Percentiles rank a stretch among this genome's conserved stretches.
Evolutionary conservation across 2,329 filamentous ascomycete species (phyloP).

Genomic region (Didymella keratinophila): DNA sequence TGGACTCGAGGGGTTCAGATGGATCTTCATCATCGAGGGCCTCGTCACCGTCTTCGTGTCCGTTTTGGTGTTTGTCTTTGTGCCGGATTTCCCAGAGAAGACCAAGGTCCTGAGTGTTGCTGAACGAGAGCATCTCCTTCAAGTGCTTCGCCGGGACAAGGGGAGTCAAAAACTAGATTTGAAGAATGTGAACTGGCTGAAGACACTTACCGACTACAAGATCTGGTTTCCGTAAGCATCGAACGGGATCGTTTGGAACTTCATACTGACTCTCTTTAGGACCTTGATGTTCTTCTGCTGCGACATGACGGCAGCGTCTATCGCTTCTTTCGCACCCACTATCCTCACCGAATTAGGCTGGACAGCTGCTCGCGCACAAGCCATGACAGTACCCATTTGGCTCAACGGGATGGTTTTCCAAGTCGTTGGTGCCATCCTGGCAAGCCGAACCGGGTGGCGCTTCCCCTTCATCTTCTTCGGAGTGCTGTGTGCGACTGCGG

Average conservation of each 20-base stretch:
- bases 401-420: slow-evolving; percentile 38
- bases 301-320: slow-evolving; percentile 46
- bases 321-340: slow-evolving; percentile 44
- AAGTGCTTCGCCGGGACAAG: slow-evolving; percentile 57
- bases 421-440: slow-evolving; percentile 32
- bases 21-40: slow-evolving; percentile 69
- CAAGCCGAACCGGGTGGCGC: slow-evolving; percentile 38
- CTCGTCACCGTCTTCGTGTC: slow-evolving; percentile 61
- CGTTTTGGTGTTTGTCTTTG: slow-evolving; percentile 57
- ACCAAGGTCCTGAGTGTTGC: slow-evolving; percentile 59
- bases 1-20: slow-evolving; percentile 39
- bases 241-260: slow-evolving; percentile 39
- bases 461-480: slow-evolving; percentile 44
- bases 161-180: slow-evolving; percentile 55
- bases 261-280: slow-evolving; percentile 25
- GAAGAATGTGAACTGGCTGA: slow-evolving; percentile 56
- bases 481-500: slow-evolving; percentile 53
- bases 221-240: slow-evolving; percentile 62
- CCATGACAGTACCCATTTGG: slow-evolving; percentile 49
- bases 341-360: slow-evolving; percentile 47
- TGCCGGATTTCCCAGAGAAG: slow-evolving; percentile 62
- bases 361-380: slow-evolving; percentile 42
- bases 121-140: slow-evolving; percentile 62
- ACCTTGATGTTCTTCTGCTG: slow-evolving; percentile 47
- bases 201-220: slow-evolving; percentile 63